Conservation (phyloP, 1,284 basidiomycete species). For the Stereum hirsutum region DNA sequence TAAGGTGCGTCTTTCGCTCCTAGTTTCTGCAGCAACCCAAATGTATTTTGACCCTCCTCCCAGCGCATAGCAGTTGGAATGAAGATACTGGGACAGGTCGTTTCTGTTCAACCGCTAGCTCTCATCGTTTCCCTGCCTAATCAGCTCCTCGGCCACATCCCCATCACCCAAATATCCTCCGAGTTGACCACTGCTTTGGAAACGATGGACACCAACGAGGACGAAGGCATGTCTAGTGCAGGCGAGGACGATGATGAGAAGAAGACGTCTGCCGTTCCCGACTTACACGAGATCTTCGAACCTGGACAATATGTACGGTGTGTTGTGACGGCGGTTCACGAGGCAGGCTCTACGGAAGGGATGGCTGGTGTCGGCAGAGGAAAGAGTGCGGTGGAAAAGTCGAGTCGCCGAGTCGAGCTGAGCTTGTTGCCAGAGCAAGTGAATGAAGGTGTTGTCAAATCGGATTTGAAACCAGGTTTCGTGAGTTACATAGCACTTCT, state of each 20-base stretch:
- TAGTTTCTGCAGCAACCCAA: too few species aligned
- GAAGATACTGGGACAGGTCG: conserved; percentile 81
- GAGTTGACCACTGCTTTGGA: conserved; percentile 73
- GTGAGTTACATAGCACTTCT: conserved; percentile 38
- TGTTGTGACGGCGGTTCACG: conserved; percentile 62
- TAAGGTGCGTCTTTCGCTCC: conserved; percentile 50
- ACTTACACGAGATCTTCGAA: conserved; percentile 65
- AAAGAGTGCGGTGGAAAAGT: conserved; percentile 57
- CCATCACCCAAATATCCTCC: conserved; percentile 90
- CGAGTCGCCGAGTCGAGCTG: conserved; percentile 79
- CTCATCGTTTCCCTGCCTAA: conserved; percentile 91
- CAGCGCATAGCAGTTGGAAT: conserved; percentile 82
- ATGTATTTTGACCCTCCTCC: neutral
- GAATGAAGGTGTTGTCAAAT: conserved; percentile 74
- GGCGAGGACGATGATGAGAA: conserved; percentile 32
- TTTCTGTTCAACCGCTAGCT: conserved; percentile 84
- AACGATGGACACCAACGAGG: conserved; percentile 46
- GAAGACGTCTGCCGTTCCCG: conserved; percentile 18
- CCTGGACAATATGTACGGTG: conserved; percentile 85
- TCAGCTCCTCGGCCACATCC: conserved; percentile 91
- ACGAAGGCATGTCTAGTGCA: conserved; percentile 28
- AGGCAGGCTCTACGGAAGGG: conserved; percentile 49
- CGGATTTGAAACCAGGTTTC: conserved; percentile 73
- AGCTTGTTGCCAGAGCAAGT: conserved; percentile 81
- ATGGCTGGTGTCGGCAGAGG: conserved; percentile 42